These are phyloP conservation scores for Prunus yedoensis DNA, from an alignment of 331 rosid species.

Conservation along the genomic window DNA sequence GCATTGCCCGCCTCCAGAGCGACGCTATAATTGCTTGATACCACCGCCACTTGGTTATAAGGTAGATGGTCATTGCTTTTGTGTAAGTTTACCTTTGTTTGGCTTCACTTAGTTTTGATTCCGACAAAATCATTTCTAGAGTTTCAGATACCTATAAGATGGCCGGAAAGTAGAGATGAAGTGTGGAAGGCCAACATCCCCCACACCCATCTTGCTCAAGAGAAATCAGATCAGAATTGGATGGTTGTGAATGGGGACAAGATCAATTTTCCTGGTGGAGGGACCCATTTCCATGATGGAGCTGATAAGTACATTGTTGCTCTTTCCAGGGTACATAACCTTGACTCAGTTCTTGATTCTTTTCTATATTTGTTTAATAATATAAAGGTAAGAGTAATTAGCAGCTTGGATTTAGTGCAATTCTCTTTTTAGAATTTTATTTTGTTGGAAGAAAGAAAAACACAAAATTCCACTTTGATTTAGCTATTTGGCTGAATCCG, in stretches of 20 bases:
- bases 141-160: constrained; percentile 58
- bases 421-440: background rate
- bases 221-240: constrained; percentile 71
- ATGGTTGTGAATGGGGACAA: constrained; percentile 68
- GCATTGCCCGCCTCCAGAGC: constrained; percentile 57
- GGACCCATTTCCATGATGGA: constrained; percentile 63
- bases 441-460: background rate
- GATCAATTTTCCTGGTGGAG: constrained; percentile 69
- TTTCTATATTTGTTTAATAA: background rate
- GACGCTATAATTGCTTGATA: constrained; percentile 54
- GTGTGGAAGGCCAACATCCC: constrained; percentile 75
- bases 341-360: constrained; percentile 11
- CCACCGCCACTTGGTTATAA: constrained; percentile 59
- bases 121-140: constrained; percentile 27
- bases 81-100: constrained; percentile 1
- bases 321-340: constrained; percentile 43
- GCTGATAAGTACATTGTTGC: constrained; percentile 62
- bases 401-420: background rate
- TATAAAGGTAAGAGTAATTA: background rate
- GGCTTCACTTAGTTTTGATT: constrained; percentile 31
- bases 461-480: background rate
- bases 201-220: constrained; percentile 59
- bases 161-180: constrained; percentile 69
- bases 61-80: constrained; percentile 33
- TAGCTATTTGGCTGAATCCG: background rate